Evolutionary conservation across 2,329 filamentous ascomycete genomes (phyloP).

Genomic region (Colletotrichum simmondsii): DNA sequence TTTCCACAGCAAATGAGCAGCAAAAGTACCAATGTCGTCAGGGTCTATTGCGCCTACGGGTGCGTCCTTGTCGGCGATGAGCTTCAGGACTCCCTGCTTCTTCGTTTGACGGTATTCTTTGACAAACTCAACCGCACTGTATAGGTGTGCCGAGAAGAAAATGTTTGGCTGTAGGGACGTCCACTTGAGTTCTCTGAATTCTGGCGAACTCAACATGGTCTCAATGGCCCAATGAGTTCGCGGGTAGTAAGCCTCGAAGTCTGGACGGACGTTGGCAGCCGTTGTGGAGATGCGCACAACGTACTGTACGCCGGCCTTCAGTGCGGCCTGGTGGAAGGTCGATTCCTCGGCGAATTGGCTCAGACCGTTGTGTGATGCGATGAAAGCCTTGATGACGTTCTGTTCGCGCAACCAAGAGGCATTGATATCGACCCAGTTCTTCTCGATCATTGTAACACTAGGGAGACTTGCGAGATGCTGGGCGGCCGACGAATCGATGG

Average conservation of each 20-base stretch:
- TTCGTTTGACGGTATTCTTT: conserved; percentile 47
- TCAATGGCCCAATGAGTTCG: conserved; percentile 55
- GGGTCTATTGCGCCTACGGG: conserved; percentile 45
- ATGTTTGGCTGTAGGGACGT: conserved; percentile 52
- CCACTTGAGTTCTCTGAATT: conserved; percentile 49
- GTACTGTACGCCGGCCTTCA: conserved; percentile 51
- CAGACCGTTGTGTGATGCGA: conserved; percentile 50
- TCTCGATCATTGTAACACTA: conserved; percentile 46
- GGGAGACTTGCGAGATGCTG: conserved; percentile 45
- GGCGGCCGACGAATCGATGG: conserved; percentile 29
- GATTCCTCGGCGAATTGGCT: conserved; percentile 53
- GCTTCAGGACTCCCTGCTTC: conserved; percentile 40
- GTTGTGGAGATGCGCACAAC: conserved; percentile 55
- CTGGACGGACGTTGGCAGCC: conserved; percentile 47
- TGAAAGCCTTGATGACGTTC: conserved; percentile 48
- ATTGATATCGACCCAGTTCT: conserved; percentile 50
- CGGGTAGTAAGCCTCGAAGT: conserved; percentile 47
- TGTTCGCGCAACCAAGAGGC: conserved; percentile 51
- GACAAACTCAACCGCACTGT: conserved; percentile 41
- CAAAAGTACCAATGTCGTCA: conserved; percentile 47
- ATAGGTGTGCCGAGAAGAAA: conserved; percentile 34
- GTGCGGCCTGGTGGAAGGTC: conserved; percentile 45
- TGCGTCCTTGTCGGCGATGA: conserved; percentile 42
- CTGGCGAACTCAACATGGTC: conserved; percentile 45
- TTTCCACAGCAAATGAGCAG: conserved; percentile 46